Base-by-base conservation (phyloP, 352 stramenopile genomes). In the Phytopythium vexans region DNA sequence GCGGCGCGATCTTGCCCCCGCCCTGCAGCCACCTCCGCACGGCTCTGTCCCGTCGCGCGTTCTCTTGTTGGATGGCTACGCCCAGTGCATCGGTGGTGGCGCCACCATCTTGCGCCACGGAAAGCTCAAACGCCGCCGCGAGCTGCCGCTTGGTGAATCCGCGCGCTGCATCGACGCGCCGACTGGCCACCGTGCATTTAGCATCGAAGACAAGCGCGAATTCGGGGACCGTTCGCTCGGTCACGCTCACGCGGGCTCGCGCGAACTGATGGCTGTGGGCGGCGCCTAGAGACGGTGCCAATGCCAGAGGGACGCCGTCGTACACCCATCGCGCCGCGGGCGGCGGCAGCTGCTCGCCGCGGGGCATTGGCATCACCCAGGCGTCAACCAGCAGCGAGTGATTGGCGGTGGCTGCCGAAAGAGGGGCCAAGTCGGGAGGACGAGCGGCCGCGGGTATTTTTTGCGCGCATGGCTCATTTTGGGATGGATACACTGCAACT, bases 141-240 rank as follows among this genome's bases (percentile, higher is more conserved):
- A 88, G 69, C 56, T 84, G 72, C 51, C 64, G 72, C 55, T 84
- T 80, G 51, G 64, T 78, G 31, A 88, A 8, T 4, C 12, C 14
- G 41, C 40, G 39, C 4, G 9, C 9, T 33, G 50, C 40, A n/a
- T 5, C 32, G 0, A 41, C 39, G 0, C 31, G n/a, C 3, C 14
- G 41, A 41, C 6, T 11, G n/a, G 32, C 38, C 33, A 51, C 32
- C 3, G 38, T 6, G 15, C 3, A 60, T 15, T 68, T 36, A 34
- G 69, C 40, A 10, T 64, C 60, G 50, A 86, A 79, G 6, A 63
- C 62, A 41, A 88, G 53, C 35, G 77, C 65, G 45, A 79, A 85
- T 32, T 64, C 60, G 11, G 74, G 72, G 55, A 53, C 49, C 8
- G 51, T 46, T 32, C 73, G 62, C 52, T 84, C 76, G 41, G 49